These are phyloP conservation scores for Paraleonurus japonicus DNA, from an alignment of 257 asterid genomes.

Conservation along the genomic window DNA sequence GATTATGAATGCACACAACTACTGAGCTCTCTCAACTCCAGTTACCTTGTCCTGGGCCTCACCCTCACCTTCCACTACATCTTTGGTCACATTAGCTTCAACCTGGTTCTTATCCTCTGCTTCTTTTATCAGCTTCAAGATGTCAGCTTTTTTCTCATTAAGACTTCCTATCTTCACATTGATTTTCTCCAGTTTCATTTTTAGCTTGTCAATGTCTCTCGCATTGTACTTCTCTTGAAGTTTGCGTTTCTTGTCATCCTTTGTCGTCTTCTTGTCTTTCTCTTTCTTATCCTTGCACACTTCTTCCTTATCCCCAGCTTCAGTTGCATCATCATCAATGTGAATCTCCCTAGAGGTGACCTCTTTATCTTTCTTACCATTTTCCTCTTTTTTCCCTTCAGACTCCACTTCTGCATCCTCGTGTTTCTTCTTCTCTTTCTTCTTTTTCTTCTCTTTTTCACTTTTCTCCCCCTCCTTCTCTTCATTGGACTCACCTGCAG, in stretches of 20 bases:
- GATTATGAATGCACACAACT: conserved; percentile 1
- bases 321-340: conserved; percentile 30
- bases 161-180: conserved; percentile 49
- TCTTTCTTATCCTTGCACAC: conserved; percentile 32
- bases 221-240: conserved; percentile 39
- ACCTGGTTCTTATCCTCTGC: conserved; percentile 39
- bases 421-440: conserved; percentile 22
- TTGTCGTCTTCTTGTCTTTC: conserved; percentile 41
- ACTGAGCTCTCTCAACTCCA: conserved; percentile 25
- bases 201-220: conserved; percentile 45
- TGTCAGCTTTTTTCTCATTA: conserved; percentile 44
- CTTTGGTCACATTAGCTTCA: conserved; percentile 28
- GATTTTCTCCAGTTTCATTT: conserved; percentile 52
- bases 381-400: too few relatives aligned
- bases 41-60: conserved; percentile 19
- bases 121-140: conserved; percentile 54
- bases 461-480: conserved; percentile 22
- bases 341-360: conserved; percentile 42
- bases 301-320: conserved; percentile 28
- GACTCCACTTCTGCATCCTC: conserved; percentile 28
- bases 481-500: conserved; percentile 30
- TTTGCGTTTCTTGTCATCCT: conserved; percentile 55
- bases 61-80: conserved; percentile 26
- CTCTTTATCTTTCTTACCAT: conserved; percentile 11
- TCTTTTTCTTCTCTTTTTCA: conserved; percentile 2